These are phyloP conservation scores for Neoboletus brunneissimus DNA, from an alignment of 768 basidiomycete species.

Conservation along the genomic window DNA sequence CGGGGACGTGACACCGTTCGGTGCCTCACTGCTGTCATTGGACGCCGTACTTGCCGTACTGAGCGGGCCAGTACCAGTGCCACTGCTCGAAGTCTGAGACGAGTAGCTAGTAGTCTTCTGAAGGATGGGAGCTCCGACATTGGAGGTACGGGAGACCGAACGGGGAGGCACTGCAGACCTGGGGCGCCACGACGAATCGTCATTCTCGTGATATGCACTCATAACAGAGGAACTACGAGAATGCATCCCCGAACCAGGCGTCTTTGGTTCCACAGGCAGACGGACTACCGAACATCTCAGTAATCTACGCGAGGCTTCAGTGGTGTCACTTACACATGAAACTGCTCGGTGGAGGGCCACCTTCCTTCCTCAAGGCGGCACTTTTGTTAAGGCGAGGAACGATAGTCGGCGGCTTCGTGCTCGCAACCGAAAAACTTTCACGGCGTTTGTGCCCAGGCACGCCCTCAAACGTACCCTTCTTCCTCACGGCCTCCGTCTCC, in stretches of 20 bases:
- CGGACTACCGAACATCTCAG: slow-evolving; percentile 42
- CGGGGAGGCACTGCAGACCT: slow-evolving; percentile 33
- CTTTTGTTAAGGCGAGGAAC: slow-evolving; percentile 44
- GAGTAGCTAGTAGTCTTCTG: slow-evolving; percentile 23
- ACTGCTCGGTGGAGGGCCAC: slow-evolving; percentile 56
- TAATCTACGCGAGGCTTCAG: neutral
- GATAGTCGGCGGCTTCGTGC: slow-evolving; percentile 42
- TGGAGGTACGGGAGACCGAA: slow-evolving; percentile 42
- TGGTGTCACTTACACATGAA: slow-evolving; percentile 59
- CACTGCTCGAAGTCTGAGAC: slow-evolving; percentile 27
- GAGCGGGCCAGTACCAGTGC: slow-evolving; percentile 26
- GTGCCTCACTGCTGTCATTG: slow-evolving; percentile 23
- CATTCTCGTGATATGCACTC: slow-evolving; percentile 26
- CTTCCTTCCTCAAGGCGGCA: slow-evolving; percentile 44
- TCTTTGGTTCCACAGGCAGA: slow-evolving; percentile 38
- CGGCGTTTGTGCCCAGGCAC: slow-evolving; percentile 84
- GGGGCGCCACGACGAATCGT: slow-evolving; percentile 14
- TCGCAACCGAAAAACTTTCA: slow-evolving; percentile 69
- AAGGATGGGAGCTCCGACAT: slow-evolving; percentile 10
- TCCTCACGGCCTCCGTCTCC: slow-evolving; percentile 24
- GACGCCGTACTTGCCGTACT: slow-evolving; percentile 27
- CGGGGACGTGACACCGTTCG: slow-evolving; percentile 16
- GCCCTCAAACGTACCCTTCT: slow-evolving; percentile 63
- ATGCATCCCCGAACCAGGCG: slow-evolving; percentile 35
- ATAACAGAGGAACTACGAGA: slow-evolving; percentile 44